A percentile compares a stretch with the other conserved stretches of the same genome.
phyloP scores from a whole-genome alignment of 768 basidiomycete genomes.

The Lactarius sp. region DNA sequence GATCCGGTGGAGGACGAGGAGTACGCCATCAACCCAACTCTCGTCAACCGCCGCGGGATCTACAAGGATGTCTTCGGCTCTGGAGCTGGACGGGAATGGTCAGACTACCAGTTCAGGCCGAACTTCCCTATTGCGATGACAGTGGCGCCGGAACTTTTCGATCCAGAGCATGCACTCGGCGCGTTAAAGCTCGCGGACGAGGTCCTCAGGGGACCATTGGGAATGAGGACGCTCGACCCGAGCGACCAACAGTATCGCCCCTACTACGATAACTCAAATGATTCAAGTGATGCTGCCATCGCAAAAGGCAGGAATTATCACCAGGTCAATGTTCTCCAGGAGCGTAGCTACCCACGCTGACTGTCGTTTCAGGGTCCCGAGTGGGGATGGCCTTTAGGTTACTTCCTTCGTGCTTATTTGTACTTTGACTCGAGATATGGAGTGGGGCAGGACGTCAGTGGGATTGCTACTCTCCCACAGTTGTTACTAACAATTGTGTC shows the following conservation, averaged over 20 bases:
- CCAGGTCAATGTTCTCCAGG: constrained; percentile 47
- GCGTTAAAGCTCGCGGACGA: constrained; percentile 79
- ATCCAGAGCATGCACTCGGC: constrained; percentile 68
- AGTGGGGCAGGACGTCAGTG: constrained; percentile 54
- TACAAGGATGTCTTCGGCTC: constrained; percentile 99
- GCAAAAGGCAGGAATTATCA: constrained; percentile 97
- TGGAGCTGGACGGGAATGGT: constrained; percentile 83
- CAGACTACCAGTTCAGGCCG: constrained; percentile 91
- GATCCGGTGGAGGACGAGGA: constrained; percentile 67
- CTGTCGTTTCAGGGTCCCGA: constrained; percentile 65
- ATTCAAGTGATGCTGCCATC: constrained; percentile 71
- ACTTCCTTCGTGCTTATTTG: constrained; percentile 90
- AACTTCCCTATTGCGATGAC: constrained; percentile 97
- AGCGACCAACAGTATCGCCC: constrained; percentile 85
- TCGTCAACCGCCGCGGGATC: constrained; percentile 88
- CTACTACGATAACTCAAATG: constrained; percentile 90
- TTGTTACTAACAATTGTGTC: constrained; percentile 17
- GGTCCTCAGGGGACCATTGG: constrained; percentile 79
- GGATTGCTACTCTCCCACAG: not conserved
- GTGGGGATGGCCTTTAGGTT: constrained; percentile 95
- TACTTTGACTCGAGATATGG: constrained; percentile 76
- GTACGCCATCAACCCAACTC: constrained; percentile 60
- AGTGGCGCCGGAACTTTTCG: constrained; percentile 93
- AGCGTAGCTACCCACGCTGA: constrained; percentile 20
- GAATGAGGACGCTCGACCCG: constrained; percentile 95